These are phyloP conservation scores for Annulohypoxylon stygium DNA, from an alignment of 495 filamentous ascomycete genomes.

Conservation along the genomic window DNA sequence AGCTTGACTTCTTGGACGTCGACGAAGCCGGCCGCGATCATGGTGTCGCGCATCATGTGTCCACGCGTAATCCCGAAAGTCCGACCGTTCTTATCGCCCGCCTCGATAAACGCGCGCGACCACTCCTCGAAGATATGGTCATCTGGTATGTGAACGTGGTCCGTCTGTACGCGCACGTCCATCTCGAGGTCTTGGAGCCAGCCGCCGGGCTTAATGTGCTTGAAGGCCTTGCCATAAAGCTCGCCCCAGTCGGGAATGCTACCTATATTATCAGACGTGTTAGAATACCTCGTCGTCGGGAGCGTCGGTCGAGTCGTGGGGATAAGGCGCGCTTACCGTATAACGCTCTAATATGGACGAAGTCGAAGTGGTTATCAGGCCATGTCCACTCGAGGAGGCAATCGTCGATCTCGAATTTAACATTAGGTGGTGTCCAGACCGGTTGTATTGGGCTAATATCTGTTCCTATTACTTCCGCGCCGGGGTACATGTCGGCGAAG, in stretches of 20 bases:
- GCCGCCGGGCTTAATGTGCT: conserved; percentile 20
- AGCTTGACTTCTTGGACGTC: conserved; percentile 25
- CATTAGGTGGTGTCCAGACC: conserved; percentile 34
- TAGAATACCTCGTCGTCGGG: neutral
- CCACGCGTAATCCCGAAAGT: conserved; percentile 13
- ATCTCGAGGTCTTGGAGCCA: conserved; percentile 23
- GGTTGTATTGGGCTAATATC: conserved; percentile 32
- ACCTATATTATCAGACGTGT: conserved; percentile 2
- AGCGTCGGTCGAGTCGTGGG: neutral
- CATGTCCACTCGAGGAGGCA: conserved; percentile 34
- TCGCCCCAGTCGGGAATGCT: conserved; percentile 25
- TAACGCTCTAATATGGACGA: conserved; percentile 28
- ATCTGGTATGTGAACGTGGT: conserved; percentile 19
- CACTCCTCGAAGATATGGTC: conserved; percentile 30
- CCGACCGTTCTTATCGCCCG: conserved; percentile 15
- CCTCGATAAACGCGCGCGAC: conserved; percentile 9
- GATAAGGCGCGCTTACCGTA: conserved; percentile 18
- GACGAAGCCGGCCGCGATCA: conserved; percentile 27
- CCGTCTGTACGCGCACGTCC: conserved; percentile 24
- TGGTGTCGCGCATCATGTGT: conserved; percentile 15
- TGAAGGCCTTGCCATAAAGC: conserved; percentile 26
- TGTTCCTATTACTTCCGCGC: conserved; percentile 30
- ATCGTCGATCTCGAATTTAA: conserved; percentile 38
- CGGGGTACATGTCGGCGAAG: conserved; percentile 25
- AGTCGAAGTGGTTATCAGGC: conserved; percentile 29